phyloP scores from a whole-genome alignment of 768 basidiomycete species.

The Sistotremastrum suecicum region DNA sequence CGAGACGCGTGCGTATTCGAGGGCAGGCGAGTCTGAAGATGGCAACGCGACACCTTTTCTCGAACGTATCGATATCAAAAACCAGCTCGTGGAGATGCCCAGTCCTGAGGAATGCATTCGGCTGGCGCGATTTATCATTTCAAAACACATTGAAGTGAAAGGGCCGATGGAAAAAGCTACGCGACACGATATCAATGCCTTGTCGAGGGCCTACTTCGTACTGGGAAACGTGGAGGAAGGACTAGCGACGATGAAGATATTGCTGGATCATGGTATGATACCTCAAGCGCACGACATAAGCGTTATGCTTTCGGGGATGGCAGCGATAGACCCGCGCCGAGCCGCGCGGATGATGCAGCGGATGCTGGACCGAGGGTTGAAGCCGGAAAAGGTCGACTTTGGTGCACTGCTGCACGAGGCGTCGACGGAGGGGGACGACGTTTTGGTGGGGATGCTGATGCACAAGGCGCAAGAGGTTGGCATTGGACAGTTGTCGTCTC shows the following conservation, averaged over 20 bases:
- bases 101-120: constrained; percentile 1
- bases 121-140: constrained; percentile 26
- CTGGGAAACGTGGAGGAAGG: constrained; percentile 34
- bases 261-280: constrained; percentile 33
- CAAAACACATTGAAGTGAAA: constrained; percentile 27
- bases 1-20: neutral
- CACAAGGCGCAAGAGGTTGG: constrained; percentile 23
- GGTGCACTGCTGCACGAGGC: constrained; percentile 53
- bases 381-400: constrained; percentile 39
- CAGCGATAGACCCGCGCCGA: constrained; percentile 29
- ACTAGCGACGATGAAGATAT: constrained; percentile 29
- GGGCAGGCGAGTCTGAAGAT: neutral
- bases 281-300: constrained; percentile 56
- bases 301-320: constrained; percentile 41
- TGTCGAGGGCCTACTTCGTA: constrained; percentile 50
- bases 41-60: neutral
- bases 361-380: constrained; percentile 34
- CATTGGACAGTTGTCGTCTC: constrained; percentile 25
- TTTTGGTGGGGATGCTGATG: constrained; percentile 31
- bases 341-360: constrained; percentile 35
- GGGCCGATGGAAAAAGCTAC: constrained; percentile 31
- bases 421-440: constrained; percentile 26
- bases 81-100: neutral
- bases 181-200: constrained; percentile 40
- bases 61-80: neutral